These are phyloP conservation scores for Rhodotorula toruloides DNA, from an alignment of 768 basidiomycete genomes.

Conservation along the genomic window DNA sequence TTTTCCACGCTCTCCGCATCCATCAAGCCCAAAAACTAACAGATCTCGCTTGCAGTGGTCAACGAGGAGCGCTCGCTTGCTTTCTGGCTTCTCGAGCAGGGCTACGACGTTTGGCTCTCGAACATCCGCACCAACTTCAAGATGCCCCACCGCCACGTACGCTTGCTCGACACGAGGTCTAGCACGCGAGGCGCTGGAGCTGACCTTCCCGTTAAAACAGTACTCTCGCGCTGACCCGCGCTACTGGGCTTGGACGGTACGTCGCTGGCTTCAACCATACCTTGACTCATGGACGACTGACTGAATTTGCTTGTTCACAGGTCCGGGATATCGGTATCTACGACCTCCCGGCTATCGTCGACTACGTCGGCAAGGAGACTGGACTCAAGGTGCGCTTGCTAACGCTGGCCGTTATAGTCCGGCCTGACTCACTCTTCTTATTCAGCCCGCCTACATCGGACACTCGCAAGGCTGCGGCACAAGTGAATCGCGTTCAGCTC, in stretches of 20 bases:
- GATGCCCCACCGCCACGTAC: slow-evolving; percentile 47
- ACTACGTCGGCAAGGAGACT: slow-evolving; percentile 49
- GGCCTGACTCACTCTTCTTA: not conserved
- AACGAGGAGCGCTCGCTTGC: slow-evolving; percentile 53
- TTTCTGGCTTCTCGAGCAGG: slow-evolving; percentile 52
- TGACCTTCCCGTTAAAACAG: not conserved
- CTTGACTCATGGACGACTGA: not conserved
- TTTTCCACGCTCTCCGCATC: no score
- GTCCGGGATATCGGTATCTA: slow-evolving; percentile 52
- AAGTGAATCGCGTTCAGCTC: slow-evolving; percentile 1
- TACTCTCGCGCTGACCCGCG: slow-evolving; percentile 23
- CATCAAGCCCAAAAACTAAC: not conserved
- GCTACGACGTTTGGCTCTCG: slow-evolving; percentile 27
- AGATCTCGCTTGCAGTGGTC: slow-evolving; percentile 44
- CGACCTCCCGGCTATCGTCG: slow-evolving; percentile 51
- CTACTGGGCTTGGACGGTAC: slow-evolving; percentile 28
- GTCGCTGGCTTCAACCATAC: not conserved
- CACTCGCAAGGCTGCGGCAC: slow-evolving; percentile 49
- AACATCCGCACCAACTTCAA: slow-evolving; percentile 48
- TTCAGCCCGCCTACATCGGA: slow-evolving; percentile 51
- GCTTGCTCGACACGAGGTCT: no score
- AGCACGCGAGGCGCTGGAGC: not conserved
- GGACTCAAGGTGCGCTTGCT: slow-evolving; percentile 42
- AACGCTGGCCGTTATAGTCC: not conserved
- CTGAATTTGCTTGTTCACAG: not conserved